Percentiles rank a stretch among this genome's conserved stretches.
These are phyloP conservation scores for Prosopis cineraria DNA, from an alignment of 306 rosid genomes.

Conservation along the genomic window DNA sequence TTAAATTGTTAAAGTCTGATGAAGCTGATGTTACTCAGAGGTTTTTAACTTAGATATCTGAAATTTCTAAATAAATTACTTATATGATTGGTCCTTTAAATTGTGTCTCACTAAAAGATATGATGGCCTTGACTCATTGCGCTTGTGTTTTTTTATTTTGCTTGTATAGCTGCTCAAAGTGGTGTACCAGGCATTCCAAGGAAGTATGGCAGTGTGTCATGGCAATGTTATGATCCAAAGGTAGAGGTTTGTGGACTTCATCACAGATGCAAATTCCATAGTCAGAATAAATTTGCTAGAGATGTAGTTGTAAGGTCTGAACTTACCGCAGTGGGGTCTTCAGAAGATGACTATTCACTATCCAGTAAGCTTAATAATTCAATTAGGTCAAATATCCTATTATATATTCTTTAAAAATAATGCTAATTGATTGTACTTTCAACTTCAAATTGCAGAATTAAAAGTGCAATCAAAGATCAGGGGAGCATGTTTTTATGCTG, in stretches of 20 bases:
- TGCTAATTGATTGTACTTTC: conserved; percentile 27
- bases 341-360: conserved; percentile 48
- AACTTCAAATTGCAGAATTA: conserved; percentile 54
- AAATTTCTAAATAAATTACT: neutral
- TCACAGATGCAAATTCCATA: conserved; percentile 30
- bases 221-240: conserved; percentile 38
- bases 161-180: conserved; percentile 48
- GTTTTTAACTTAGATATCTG: neutral
- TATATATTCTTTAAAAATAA: conserved; percentile 11
- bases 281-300: conserved; percentile 40
- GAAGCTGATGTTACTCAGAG: neutral
- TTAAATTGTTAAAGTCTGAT: neutral
- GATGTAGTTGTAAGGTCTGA: conserved; percentile 59
- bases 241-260: conserved; percentile 33
- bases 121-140: neutral
- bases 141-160: neutral
- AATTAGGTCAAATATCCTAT: conserved; percentile 15
- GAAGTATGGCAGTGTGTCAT: conserved; percentile 12
- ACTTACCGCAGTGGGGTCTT: conserved; percentile 50
- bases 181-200: conserved; percentile 40
- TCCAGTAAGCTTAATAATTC: conserved; percentile 53
- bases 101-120: neutral
- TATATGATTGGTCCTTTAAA: neutral
- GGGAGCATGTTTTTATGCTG: conserved; percentile 69
- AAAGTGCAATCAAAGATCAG: conserved; percentile 67